Conservation (phyloP, 306 rosid genomes). For the Cicer arietinum region DNA sequence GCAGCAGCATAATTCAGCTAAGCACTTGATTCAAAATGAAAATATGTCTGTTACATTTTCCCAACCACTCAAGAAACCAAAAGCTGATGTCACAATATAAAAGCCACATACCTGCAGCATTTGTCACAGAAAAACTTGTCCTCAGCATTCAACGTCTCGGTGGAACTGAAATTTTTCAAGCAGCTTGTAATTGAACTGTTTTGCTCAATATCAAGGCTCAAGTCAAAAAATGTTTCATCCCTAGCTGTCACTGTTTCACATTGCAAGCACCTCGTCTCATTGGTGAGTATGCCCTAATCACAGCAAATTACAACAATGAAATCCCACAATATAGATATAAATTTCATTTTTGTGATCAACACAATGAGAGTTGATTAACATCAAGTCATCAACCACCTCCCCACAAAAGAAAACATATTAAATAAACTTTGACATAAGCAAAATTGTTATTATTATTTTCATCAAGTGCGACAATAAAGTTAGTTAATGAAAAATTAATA, state of each 20-base stretch:
- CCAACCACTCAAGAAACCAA: slow-evolving; percentile 34
- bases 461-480: slow-evolving; percentile 21
- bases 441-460: slow-evolving; percentile 27
- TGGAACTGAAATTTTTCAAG: slow-evolving; percentile 98
- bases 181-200: slow-evolving; percentile 99
- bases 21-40: slow-evolving; percentile 32
- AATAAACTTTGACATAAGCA: not conserved
- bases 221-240: slow-evolving; percentile 95
- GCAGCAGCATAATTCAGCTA: slow-evolving; percentile 11
- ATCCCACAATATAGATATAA: slow-evolving; percentile 39
- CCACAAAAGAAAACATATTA: not conserved
- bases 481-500: slow-evolving; percentile 1
- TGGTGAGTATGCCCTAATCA: slow-evolving; percentile 95
- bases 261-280: slow-evolving; percentile 96
- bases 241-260: slow-evolving; percentile 98
- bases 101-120: slow-evolving; percentile 86
- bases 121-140: slow-evolving; percentile 99
- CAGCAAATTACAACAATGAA: slow-evolving; percentile 49
- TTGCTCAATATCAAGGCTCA: slow-evolving; percentile 99
- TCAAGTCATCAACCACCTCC: slow-evolving; percentile 17
- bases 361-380: not conserved
- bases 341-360: slow-evolving; percentile 7
- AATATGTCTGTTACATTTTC: slow-evolving; percentile 21
- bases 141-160: slow-evolving; percentile 96
- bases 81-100: slow-evolving; percentile 28